These are phyloP conservation scores for Nicotiana paniculata DNA, from an alignment of 257 asterid genomes.

Conservation along the genomic window DNA sequence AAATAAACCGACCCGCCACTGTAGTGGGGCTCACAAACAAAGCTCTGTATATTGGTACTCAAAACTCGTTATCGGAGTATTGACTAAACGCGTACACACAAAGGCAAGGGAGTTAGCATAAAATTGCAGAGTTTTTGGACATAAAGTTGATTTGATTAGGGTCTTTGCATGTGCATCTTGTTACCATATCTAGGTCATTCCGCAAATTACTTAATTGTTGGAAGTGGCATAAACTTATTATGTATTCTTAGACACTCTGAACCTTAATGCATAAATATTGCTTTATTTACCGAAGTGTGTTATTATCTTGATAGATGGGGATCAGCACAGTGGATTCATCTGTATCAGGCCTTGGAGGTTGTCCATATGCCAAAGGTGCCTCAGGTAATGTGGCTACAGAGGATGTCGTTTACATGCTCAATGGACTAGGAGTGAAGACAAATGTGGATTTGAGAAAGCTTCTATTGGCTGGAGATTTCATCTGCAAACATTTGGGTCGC, in stretches of 20 bases:
- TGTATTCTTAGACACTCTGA: background rate
- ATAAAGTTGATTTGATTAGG: background rate
- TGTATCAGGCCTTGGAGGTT: conserved; percentile 90
- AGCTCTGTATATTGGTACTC: too few species aligned
- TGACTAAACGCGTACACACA: too few species aligned
- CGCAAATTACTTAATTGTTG: background rate
- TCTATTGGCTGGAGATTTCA: conserved; percentile 75
- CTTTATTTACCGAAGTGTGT: background rate
- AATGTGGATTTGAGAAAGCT: conserved; percentile 64
- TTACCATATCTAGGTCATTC: background rate
- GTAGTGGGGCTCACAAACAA: too few species aligned
- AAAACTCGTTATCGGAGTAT: too few species aligned
- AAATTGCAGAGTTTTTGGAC: background rate
- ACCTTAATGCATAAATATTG: background rate
- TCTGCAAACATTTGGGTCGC: conserved; percentile 63
- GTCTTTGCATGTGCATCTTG: background rate
- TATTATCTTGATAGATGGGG: conserved; percentile 60
- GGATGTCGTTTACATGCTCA: conserved; percentile 90
- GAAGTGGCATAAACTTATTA: background rate
- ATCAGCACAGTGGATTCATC: conserved; percentile 78
- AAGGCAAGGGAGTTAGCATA: too few species aligned
- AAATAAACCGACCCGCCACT: too few species aligned
- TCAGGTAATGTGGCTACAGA: conserved; percentile 94
- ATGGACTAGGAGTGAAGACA: conserved; percentile 78
- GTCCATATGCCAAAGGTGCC: conserved; percentile 98